A percentile compares a stretch with the other conserved stretches of the same genome.
Evolutionary conservation across 257 asterid genomes (phyloP).

Genomic region (Lycium barbarum): DNA sequence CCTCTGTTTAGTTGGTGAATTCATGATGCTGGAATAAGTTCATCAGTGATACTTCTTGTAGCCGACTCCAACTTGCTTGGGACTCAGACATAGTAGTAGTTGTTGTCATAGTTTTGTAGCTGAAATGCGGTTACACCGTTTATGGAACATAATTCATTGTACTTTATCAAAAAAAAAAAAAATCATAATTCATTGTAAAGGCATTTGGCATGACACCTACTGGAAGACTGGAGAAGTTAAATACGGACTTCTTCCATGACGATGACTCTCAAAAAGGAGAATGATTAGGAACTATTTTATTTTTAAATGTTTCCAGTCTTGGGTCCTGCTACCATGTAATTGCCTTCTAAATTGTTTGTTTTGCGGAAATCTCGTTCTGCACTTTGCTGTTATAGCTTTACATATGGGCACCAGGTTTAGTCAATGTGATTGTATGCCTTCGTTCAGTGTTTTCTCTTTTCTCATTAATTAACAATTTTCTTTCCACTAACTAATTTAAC

Average conservation of each 20-base stretch:
- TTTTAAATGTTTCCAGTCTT: neutral
- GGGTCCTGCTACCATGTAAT: conserved; percentile 15
- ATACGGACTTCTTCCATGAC: neutral
- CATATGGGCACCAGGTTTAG: neutral
- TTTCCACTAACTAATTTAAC: neutral
- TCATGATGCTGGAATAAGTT: neutral
- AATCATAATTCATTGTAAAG: neutral
- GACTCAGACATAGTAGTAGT: neutral
- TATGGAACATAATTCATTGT: neutral
- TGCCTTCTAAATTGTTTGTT: neutral
- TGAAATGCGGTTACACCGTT: neutral
- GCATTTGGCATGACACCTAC: neutral
- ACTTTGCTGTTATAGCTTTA: neutral
- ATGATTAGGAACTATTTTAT: neutral
- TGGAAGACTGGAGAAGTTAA: neutral
- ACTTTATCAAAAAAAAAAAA: no score
- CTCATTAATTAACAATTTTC: neutral
- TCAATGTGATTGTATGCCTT: conserved; percentile 13
- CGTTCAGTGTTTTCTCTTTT: neutral
- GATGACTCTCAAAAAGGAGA: neutral
- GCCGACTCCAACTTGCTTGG: neutral
- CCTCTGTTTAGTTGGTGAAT: neutral
- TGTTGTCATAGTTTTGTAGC: neutral
- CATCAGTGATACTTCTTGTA: neutral
- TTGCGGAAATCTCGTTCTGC: neutral